Evolutionary conservation across 495 filamentous ascomycete genomes (phyloP).

Genomic region (Hypoxylon cercidicola): DNA sequence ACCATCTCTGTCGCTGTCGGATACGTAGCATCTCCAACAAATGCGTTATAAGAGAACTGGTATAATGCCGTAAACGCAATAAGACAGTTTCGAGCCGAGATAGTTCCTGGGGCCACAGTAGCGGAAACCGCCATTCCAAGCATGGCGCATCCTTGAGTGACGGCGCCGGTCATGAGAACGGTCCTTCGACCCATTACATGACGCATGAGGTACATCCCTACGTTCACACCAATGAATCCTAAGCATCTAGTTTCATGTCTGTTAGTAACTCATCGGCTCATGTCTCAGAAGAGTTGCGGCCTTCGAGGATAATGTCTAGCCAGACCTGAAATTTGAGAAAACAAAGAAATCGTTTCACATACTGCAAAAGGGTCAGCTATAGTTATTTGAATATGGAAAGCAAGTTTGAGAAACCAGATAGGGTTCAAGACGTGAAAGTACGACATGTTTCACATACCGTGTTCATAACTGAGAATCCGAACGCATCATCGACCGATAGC

Average conservation of each 20-base stretch:
- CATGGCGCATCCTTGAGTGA: conserved; percentile 49
- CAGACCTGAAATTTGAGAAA: too few relatives aligned
- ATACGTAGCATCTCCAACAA: conserved; percentile 55
- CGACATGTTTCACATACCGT: too few relatives aligned
- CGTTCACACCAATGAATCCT: conserved; percentile 52
- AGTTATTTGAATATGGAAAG: too few relatives aligned
- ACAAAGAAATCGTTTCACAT: too few relatives aligned
- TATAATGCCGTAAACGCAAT: conserved; percentile 43
- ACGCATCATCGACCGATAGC: conserved; percentile 50
- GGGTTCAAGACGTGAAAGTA: too few relatives aligned
- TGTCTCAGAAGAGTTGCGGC: too few relatives aligned
- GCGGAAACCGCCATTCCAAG: conserved; percentile 50
- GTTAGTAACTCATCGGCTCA: too few relatives aligned
- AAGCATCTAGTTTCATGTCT: too few relatives aligned
- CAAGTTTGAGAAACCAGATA: too few relatives aligned
- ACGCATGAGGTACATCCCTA: conserved; percentile 54
- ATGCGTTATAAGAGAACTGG: conserved; percentile 51
- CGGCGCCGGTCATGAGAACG: conserved; percentile 49
- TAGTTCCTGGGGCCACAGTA: conserved; percentile 43
- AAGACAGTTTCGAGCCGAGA: conserved; percentile 42
- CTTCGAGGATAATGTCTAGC: too few relatives aligned
- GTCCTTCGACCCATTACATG: conserved; percentile 49
- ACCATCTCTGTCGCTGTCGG: conserved; percentile 57
- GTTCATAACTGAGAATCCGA: conserved; percentile 52
- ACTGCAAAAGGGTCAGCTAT: too few relatives aligned